phyloP scores from a whole-genome alignment of 345 rosid genomes.

The Nasturtium officinale region DNA sequence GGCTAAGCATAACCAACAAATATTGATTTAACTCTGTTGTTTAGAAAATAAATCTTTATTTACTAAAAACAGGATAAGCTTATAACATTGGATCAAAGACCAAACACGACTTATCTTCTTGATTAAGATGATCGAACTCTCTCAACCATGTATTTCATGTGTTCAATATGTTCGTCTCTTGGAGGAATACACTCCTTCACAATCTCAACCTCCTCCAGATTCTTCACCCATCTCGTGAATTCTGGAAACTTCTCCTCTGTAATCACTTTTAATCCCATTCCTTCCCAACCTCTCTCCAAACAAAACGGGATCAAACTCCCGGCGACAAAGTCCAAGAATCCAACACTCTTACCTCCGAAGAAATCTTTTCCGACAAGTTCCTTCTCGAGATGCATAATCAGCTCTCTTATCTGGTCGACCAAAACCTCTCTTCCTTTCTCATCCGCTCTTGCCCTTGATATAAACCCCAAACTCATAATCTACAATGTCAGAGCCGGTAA shows the following conservation, averaged over 20 bases:
- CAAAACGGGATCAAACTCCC: constrained; percentile 41
- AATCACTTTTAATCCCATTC: constrained; percentile 26
- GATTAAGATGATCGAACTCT: constrained; percentile 18
- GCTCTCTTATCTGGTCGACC: constrained; percentile 33
- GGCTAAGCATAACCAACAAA: no score
- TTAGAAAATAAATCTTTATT: neutral
- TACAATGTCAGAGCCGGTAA: neutral
- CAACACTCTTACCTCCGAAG: constrained; percentile 45
- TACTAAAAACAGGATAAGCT: neutral
- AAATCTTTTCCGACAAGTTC: constrained; percentile 45
- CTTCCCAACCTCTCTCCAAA: constrained; percentile 41
- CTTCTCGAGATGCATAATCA: constrained; percentile 42
- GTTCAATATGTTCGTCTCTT: constrained; percentile 36
- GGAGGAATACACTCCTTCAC: constrained; percentile 40
- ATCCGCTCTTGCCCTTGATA: constrained; percentile 17
- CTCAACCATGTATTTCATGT: constrained; percentile 27
- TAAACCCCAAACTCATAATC: neutral
- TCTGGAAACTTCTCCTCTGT: constrained; percentile 38
- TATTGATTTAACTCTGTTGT: neutral
- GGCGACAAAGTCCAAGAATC: constrained; percentile 45
- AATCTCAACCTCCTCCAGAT: constrained; percentile 27
- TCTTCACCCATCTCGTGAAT: constrained; percentile 25
- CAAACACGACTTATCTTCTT: neutral
- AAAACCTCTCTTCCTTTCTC: constrained; percentile 27
- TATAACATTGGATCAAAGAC: neutral